Base-by-base conservation (phyloP, 2,329 filamentous ascomycete genomes). In the Penicillium sp. region DNA sequence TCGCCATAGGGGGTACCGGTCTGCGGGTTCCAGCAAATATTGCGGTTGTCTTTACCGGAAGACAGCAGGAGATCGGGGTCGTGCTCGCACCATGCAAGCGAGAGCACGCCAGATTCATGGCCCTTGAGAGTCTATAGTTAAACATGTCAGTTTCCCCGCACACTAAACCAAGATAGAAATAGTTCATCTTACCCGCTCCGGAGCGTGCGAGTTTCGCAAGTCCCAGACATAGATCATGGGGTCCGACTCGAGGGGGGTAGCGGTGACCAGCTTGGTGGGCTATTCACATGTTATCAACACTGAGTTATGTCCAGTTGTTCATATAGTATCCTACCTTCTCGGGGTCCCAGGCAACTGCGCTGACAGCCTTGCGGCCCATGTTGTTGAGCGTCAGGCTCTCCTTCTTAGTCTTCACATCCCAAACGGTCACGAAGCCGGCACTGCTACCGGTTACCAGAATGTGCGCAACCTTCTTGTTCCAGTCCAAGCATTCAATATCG, bases 361-460 rank as follows among this genome's bases (percentile, higher is more conserved):
- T 96, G 65, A 97, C 91, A 48, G 92, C 82, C 76, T 96, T 99
- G 57, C 94, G 85, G 68, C 90, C 94, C 58, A 80, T 78, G 68
- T 89, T 89, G 79, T 96, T 99, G 59, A 99, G 79, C 31, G 92
- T 96, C 73, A 99, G 78, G 50, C 92, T 96, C 63, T 96, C 91
- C 76, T 96, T 96, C 82, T 96, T 97, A 11, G 90, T 91, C 79
- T 96, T 96, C 59, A 97, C 81, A 75, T 99, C 94, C 94, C 94
- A 99, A 16, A 99, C 92, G 2, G 94, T 97, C 31, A 97, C 92
- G 66, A 97, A 95, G 4, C 94, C 94, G 44, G 91, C 92, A 56
- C 85, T 88, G 68, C 92, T 92, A 60, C 94, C 94, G 9, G 92
- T 97, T 16, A 92, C 94, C 62, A 99, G 77, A 69, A 99, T 99